Base-by-base conservation (phyloP, 2,329 filamentous ascomycete species). In the Clarireedia hainanense region DNA sequence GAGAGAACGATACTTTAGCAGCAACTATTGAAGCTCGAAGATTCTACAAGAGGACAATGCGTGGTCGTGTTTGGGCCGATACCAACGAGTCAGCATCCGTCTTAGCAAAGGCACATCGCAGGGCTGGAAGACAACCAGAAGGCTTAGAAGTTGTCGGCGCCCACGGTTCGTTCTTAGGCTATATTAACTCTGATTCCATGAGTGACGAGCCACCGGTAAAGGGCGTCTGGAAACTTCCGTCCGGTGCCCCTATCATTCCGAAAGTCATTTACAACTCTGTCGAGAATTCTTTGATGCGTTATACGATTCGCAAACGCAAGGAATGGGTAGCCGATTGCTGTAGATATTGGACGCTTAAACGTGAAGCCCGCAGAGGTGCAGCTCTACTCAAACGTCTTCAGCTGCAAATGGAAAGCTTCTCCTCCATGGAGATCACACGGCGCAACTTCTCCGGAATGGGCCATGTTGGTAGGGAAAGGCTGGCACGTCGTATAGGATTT, bases 361-460 rank as follows among this genome's bases (percentile, higher is more conserved):
- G 94, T 55, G 94, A 99, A 71, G 89, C 92, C 59, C 84, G 94
- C 36, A 81, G 94, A 57, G 94, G 94, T 47, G 94, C 94, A 30
- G 90, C 94, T 4, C 77, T 99, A 55, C 79, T 99, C 58, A 97
- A 97, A 73, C 84, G 94, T 37, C 78, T 99, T 20, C 94, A 99
- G 70, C 75, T 97, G 56, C 91, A 96, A 70, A 88, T 96, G 79
- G 92, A 97, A 71, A 89, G 90, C 0, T 99, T 97, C 71, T 92
- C 92, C 6, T 96, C 91, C 0, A 96, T 96, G 87, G 94, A 99
- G 72, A 85, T 99, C 62, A 96, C 94, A 2, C 82, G 94, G 52
- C 86, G 94, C 57, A 92, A 97, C 71, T 99, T 96, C 71, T 88
- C 88, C n/a, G 86, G 88, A 39, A 96, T 97, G 89, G 94, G 94